A percentile compares a stretch with the other conserved stretches of the same genome.
These are phyloP conservation scores for Rhizopogon rudus DNA, from an alignment of 768 basidiomycete genomes.

Conservation along the genomic window DNA sequence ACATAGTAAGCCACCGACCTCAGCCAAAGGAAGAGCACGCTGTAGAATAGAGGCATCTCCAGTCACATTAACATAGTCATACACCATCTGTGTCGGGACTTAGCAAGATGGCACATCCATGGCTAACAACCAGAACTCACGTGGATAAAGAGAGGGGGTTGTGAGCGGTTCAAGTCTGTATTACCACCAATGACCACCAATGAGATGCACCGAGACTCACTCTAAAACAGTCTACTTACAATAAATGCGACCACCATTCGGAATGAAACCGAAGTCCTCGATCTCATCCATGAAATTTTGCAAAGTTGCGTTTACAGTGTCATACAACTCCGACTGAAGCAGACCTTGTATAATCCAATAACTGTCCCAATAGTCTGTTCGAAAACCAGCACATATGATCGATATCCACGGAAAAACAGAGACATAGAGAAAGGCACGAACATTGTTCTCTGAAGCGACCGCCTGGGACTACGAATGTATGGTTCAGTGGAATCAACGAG, in stretches of 20 bases:
- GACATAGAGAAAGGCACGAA: conserved; percentile 32
- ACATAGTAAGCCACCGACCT: conserved; percentile 37
- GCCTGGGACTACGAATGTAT: conserved; percentile 90
- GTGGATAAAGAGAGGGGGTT: conserved; percentile 85
- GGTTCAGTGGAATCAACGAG: conserved; percentile 83
- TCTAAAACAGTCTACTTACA: conserved; percentile 37
- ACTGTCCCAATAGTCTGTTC: conserved; percentile 57
- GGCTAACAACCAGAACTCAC: conserved; percentile 30
- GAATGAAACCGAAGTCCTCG: conserved; percentile 81
- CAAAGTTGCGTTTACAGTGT: conserved; percentile 69
- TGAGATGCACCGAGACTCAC: not conserved
- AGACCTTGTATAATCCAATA: conserved; percentile 89
- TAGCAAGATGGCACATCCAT: not conserved
- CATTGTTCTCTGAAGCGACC: conserved; percentile 83
- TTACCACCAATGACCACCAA: not conserved
- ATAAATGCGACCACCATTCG: conserved; percentile 91
- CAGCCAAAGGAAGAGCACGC: conserved; percentile 81
- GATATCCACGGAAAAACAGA: not conserved
- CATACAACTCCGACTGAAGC: conserved; percentile 72
- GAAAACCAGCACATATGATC: not conserved
- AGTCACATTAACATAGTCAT: conserved; percentile 70
- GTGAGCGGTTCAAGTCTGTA: conserved; percentile 82
- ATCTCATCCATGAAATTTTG: conserved; percentile 97
- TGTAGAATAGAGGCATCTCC: conserved; percentile 71
- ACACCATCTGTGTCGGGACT: conserved; percentile 61